phyloP scores from a whole-genome alignment of 805 yeast species.

The Yarrowia sp. region DNA sequence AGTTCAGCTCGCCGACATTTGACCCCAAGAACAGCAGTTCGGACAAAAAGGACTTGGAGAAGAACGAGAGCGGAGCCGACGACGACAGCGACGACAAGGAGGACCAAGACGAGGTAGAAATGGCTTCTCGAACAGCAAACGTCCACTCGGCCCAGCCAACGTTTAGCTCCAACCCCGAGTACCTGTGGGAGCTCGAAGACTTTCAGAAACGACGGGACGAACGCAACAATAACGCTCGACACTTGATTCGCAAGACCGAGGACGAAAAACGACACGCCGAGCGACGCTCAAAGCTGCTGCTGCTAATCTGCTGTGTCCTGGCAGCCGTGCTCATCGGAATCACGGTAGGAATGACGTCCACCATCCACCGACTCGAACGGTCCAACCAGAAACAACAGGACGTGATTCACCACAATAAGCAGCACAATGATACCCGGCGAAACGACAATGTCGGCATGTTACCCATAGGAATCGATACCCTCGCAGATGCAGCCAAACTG shows the following conservation, averaged over 20 bases:
- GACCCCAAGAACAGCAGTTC: slow-evolving; percentile 14
- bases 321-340: slow-evolving; percentile 15
- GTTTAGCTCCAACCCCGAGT: slow-evolving; percentile 19
- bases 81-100: neutral
- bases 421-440: slow-evolving; percentile 17
- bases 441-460: neutral
- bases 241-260: slow-evolving; percentile 16
- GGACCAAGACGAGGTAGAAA: slow-evolving; percentile 1
- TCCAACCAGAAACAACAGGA: slow-evolving; percentile 3
- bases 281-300: slow-evolving; percentile 16
- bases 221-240: slow-evolving; percentile 8
- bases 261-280: slow-evolving; percentile 20
- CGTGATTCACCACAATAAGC: neutral
- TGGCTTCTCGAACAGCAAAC: slow-evolving; percentile 16
- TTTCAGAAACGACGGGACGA: slow-evolving; percentile 28
- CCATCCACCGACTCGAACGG: slow-evolving; percentile 4
- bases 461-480: slow-evolving; percentile 32
- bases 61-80: neutral
- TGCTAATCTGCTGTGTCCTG: slow-evolving; percentile 13
- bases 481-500: slow-evolving; percentile 22
- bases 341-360: slow-evolving; percentile 14
- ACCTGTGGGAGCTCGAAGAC: slow-evolving; percentile 33
- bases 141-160: slow-evolving; percentile 16
- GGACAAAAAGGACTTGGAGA: neutral
- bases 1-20: slow-evolving; percentile 27